Evolutionary conservation across 2,329 filamentous ascomycete genomes (phyloP), one percentile per base, ranked within the genome.

Genomic region (Talaromyces sp.): DNA sequence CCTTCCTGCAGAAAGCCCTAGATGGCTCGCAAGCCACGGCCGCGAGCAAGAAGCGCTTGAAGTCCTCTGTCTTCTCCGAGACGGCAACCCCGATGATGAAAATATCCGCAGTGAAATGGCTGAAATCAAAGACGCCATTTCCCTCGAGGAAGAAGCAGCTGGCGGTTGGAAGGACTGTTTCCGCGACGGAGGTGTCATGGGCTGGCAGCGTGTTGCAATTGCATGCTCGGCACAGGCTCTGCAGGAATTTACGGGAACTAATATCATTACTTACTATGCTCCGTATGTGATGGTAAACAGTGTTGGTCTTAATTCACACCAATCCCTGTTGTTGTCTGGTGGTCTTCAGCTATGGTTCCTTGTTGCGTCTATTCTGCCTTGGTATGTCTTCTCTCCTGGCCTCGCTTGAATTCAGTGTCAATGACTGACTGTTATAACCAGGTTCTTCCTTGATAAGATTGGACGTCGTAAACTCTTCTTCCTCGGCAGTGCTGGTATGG

Each of bases 401-500:
- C 81, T 4, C 83, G 80, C 0, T 79, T 77, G 72, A 72, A 84
- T 31, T 78, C 81, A 2, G 77, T 84, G 11, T 16, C 33, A 37
- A 14, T 37, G 33, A 56, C 24, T 22, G 10, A 54, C 2, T 52
- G 3, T 37, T 39, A n/a, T 57, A 4, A 47, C 37, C 56, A 65
- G 64, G 49, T 83, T 83, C 67, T 78, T 80, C 7, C 80, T 84
- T 62, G 82, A 85, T 68, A 79, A 77, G 60, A 73, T 83, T 60
- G 82, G 82, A n/a, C 79, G 90, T 27, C 84, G 90, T 19, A 85
- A 85, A 72, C 83, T 92, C 66, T 91, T 93, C 88, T 77, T 92
- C 14, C 86, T 91, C 68, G 89, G 89, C 59, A 86, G 86, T 0
- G 77, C 85, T 45, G 87, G 87, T 0, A 87, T 89, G 80, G 66